Evolutionary conservation across 345 rosid genomes (phyloP).

Genomic region (Euphorbia peplus): DNA sequence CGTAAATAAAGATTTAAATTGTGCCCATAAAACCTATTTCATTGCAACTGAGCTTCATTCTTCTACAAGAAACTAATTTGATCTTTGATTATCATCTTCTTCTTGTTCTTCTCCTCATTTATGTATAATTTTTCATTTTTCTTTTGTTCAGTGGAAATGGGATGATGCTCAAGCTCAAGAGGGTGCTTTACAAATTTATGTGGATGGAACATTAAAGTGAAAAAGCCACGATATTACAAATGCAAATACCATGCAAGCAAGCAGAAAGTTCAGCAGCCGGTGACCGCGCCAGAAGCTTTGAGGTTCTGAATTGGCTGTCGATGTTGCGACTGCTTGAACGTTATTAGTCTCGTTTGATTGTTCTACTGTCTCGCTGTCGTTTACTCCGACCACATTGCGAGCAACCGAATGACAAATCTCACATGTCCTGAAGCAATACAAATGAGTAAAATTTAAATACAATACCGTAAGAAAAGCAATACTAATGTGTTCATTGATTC

Average conservation of each 20-base stretch:
- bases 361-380: conserved; percentile 37
- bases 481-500: not conserved
- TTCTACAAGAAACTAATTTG: not conserved
- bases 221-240: conserved; percentile 79
- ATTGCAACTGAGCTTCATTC: not conserved
- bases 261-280: conserved; percentile 65
- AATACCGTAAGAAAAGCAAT: too few species aligned
- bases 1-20: not conserved
- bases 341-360: conserved; percentile 39
- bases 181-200: conserved; percentile 25
- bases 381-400: conserved; percentile 54
- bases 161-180: conserved; percentile 6
- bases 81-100: not conserved
- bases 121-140: not conserved
- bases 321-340: conserved; percentile 17
- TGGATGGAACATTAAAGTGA: conserved; percentile 59
- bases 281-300: conserved; percentile 83
- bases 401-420: conserved; percentile 87
- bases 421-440: conserved; percentile 60
- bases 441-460: too few species aligned
- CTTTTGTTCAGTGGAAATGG: not conserved
- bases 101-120: not conserved
- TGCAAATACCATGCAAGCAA: conserved; percentile 74
- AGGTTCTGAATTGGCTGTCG: conserved; percentile 42
- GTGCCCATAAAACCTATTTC: not conserved